phyloP scores from a whole-genome alignment of 306 rosid genomes.

The Adenanthera pavonina region DNA sequence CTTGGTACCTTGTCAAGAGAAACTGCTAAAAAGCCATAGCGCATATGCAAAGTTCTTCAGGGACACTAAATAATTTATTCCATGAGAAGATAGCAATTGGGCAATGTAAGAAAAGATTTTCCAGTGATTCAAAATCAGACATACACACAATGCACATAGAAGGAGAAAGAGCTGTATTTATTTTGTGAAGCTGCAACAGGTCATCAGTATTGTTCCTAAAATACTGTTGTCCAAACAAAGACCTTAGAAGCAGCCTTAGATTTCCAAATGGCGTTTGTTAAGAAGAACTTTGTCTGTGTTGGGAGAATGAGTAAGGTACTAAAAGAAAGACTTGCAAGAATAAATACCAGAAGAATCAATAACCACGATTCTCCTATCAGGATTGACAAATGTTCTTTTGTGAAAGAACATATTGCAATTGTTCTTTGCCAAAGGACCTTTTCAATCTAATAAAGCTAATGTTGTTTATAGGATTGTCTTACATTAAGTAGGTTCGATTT shows the following conservation, averaged over 20 bases:
- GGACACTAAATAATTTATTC: neutral
- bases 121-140: neutral
- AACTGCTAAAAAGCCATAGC: neutral
- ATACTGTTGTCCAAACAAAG: neutral
- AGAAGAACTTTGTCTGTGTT: neutral
- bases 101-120: neutral
- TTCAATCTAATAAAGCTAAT: neutral
- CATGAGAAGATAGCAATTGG: neutral
- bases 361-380: neutral
- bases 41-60: neutral
- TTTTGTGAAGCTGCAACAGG: neutral
- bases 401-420: neutral
- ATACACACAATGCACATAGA: neutral
- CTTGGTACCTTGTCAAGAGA: neutral
- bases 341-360: neutral
- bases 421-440: neutral
- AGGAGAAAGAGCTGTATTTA: conserved; percentile 4
- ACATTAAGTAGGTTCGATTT: neutral
- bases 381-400: neutral
- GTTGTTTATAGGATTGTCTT: neutral
- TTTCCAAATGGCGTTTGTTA: neutral
- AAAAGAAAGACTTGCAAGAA: neutral
- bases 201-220: neutral
- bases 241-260: neutral
- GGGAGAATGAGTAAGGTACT: neutral